These are phyloP conservation scores for Thozetella sp. DNA, from an alignment of 495 filamentous ascomycete genomes.

Conservation along the genomic window DNA sequence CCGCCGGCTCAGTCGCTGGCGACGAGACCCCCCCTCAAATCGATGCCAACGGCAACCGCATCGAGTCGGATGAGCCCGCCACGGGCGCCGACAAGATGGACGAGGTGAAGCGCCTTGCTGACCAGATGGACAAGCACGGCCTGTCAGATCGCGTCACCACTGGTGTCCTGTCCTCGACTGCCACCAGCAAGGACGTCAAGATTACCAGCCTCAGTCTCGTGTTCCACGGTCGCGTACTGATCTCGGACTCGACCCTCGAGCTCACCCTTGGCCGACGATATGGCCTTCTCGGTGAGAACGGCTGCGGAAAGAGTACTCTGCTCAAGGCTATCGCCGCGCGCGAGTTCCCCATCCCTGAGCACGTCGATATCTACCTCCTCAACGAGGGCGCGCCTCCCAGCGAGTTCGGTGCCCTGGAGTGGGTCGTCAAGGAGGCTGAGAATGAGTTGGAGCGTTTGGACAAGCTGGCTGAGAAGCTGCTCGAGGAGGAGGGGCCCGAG, in stretches of 20 bases:
- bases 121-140: conserved; percentile 95
- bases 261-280: conserved; percentile 92
- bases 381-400: conserved; percentile 95
- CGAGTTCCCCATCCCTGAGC: conserved; percentile 94
- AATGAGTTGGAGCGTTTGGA: conserved; percentile 90
- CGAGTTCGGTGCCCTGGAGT: conserved; percentile 89
- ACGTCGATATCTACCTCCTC: conserved; percentile 97
- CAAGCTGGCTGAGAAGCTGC: conserved; percentile 81
- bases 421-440: conserved; percentile 96
- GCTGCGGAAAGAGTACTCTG: conserved; percentile 96
- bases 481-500: conserved; percentile 91
- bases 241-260: conserved; percentile 91
- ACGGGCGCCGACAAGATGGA: conserved; percentile 73
- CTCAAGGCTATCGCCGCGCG: conserved; percentile 92
- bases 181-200: conserved; percentile 89
- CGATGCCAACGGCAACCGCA: conserved; percentile 61
- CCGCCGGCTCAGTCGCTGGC: conserved; percentile 67
- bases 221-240: conserved; percentile 96
- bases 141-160: conserved; percentile 98
- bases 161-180: conserved; percentile 87
- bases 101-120: conserved; percentile 67
- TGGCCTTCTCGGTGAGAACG: conserved; percentile 96
- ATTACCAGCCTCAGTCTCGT: conserved; percentile 90
- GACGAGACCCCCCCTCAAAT: conserved; percentile 64
- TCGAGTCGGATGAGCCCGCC: conserved; percentile 66